These are phyloP conservation scores for Ramaria sp. DNA, from an alignment of 768 basidiomycete genomes.

Conservation along the genomic window DNA sequence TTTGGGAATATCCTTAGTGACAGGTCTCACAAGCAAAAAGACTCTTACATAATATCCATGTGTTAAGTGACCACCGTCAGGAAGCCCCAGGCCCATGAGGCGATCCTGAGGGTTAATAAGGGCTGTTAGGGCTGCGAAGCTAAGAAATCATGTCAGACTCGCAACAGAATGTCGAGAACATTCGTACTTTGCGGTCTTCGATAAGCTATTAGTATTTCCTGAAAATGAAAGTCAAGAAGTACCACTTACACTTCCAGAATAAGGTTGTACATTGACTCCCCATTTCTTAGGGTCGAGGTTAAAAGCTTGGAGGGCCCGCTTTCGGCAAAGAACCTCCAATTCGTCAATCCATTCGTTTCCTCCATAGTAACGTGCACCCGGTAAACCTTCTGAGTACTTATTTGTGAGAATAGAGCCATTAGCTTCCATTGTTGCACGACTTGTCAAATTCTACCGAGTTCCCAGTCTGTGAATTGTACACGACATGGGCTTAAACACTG, in stretches of 20 bases:
- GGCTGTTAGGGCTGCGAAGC: constrained; percentile 94
- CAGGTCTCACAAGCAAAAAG: not conserved
- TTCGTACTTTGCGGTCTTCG: constrained; percentile 76
- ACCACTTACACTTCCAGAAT: constrained; percentile 74
- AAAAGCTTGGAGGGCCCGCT: constrained; percentile 93
- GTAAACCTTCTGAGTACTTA: constrained; percentile 99
- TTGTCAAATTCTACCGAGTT: constrained; percentile 76
- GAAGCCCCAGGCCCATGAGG: constrained; percentile 96
- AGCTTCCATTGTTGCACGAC: constrained; percentile 91
- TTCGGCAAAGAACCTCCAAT: constrained; percentile 87
- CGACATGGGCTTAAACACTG: constrained; percentile 11
- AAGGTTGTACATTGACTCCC: constrained; percentile 99
- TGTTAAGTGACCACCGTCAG: constrained; percentile 94
- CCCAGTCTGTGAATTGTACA: not conserved
- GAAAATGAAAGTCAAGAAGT: not conserved
- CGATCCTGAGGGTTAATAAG: constrained; percentile 95
- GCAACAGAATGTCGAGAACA: not conserved
- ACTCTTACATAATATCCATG: constrained; percentile 87
- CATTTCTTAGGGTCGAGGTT: constrained; percentile 85
- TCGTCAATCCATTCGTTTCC: constrained; percentile 98
- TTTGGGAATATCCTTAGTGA: constrained; percentile 20
- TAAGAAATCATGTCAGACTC: constrained; percentile 20
- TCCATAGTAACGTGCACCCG: constrained; percentile 93
- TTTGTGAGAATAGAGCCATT: constrained; percentile 98
- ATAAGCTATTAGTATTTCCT: not conserved